Evolutionary conservation across 2,329 filamentous ascomycete genomes (phyloP).

Genomic region (Arthrobotrys megalospora): DNA sequence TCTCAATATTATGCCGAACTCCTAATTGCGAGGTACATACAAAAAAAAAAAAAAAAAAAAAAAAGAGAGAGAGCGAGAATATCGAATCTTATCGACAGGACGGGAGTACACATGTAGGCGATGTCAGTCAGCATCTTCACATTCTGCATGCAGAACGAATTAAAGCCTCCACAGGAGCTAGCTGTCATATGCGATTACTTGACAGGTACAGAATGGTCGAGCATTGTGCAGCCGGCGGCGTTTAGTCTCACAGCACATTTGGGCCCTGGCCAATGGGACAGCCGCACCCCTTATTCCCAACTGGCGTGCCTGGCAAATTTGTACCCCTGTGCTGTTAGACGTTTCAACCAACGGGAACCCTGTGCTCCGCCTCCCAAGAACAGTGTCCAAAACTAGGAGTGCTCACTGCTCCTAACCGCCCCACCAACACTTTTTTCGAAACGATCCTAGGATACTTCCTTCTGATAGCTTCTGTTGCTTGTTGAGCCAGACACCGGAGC

Average conservation of each 20-base stretch:
- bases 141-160: conserved; percentile 25
- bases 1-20: neutral
- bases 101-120: conserved; percentile 7
- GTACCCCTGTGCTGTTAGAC: conserved; percentile 42
- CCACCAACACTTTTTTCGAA: conserved; percentile 52
- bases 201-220: conserved; percentile 20
- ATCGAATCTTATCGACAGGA: neutral
- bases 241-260: conserved; percentile 54
- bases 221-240: conserved; percentile 41
- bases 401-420: conserved; percentile 47
- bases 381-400: conserved; percentile 49
- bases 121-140: conserved; percentile 12
- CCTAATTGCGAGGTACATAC: neutral
- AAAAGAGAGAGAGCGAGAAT: too few species aligned
- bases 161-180: conserved; percentile 3
- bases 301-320: conserved; percentile 39
- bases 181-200: conserved; percentile 50
- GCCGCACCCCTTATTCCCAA: conserved; percentile 27
- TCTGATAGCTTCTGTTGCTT: conserved; percentile 27
- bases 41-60: neutral
- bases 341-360: conserved; percentile 57
- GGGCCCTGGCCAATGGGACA: conserved; percentile 41
- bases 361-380: conserved; percentile 39
- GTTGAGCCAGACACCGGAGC: conserved; percentile 7
- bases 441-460: neutral